Conservation (phyloP, 2,329 filamentous ascomycete species). For the Lasiodiplodia citricola region DNA sequence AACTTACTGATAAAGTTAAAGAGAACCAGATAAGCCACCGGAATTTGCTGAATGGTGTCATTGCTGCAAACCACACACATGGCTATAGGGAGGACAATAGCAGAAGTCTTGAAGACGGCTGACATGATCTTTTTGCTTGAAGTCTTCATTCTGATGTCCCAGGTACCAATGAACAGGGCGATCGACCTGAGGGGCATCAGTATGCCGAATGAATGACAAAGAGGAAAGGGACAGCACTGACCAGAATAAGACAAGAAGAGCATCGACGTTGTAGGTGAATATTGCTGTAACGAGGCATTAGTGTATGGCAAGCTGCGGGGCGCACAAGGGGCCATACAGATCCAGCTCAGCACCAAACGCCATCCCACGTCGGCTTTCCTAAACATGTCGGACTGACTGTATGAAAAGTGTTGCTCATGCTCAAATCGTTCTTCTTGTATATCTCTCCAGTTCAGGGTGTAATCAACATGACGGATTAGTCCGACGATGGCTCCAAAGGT, state of each 20-base stretch:
- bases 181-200: constrained; percentile 7
- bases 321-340: not conserved
- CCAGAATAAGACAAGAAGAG: constrained; percentile 25
- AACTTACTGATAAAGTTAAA: constrained; percentile 18
- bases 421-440: constrained; percentile 19
- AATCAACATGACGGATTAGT: constrained; percentile 21
- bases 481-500: constrained; percentile 10
- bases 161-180: constrained; percentile 24
- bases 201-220: not conserved
- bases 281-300: not conserved
- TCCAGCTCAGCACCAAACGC: constrained; percentile 22
- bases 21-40: constrained; percentile 16
- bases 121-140: constrained; percentile 19
- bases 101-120: constrained; percentile 6
- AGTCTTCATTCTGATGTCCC: constrained; percentile 13
- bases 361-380: constrained; percentile 19
- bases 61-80: constrained; percentile 8
- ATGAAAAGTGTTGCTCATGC: not conserved
- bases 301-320: not conserved
- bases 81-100: constrained; percentile 11
- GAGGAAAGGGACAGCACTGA: not conserved
- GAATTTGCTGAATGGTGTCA: not conserved
- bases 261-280: constrained; percentile 24
- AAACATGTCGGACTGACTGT: constrained; percentile 9
- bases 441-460: constrained; percentile 24